A percentile compares a stretch with the other conserved stretches of the same genome.
These are phyloP conservation scores for Phoenix dactylifera DNA, from an alignment of 176 grass and related monocot genomes.

Conservation along the genomic window DNA sequence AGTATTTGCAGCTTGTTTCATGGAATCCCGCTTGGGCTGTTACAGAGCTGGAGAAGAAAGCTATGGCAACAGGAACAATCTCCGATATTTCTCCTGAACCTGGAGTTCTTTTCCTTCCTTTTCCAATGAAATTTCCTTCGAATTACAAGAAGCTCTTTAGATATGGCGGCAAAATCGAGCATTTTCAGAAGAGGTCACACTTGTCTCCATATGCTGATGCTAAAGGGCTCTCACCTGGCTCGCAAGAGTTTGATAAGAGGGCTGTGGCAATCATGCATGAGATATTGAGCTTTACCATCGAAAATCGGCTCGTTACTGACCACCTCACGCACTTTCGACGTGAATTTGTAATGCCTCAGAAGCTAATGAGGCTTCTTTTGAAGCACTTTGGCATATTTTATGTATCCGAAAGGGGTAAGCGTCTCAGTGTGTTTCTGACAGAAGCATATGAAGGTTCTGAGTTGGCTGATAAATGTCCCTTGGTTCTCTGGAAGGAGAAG, in stretches of 20 bases:
- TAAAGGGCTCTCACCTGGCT: slow-evolving; percentile 42
- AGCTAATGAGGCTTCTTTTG: slow-evolving; percentile 69
- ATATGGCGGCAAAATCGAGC: slow-evolving; percentile 35
- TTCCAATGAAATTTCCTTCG: slow-evolving; percentile 64
- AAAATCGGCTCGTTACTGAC: slow-evolving; percentile 82
- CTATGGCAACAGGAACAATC: slow-evolving; percentile 13
- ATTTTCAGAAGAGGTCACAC: slow-evolving; percentile 55
- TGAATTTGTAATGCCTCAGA: slow-evolving; percentile 93
- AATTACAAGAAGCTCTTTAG: slow-evolving; percentile 57
- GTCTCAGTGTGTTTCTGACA: slow-evolving; percentile 64
- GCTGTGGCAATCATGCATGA: slow-evolving; percentile 80
- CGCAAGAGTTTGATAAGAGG: slow-evolving; percentile 74
- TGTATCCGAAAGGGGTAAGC: slow-evolving; percentile 75
- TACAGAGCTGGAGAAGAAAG: slow-evolving; percentile 72
- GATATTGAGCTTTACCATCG: slow-evolving; percentile 73
- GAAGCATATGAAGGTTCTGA: slow-evolving; percentile 71
- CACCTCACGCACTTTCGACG: slow-evolving; percentile 71
- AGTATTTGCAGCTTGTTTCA: slow-evolving; percentile 57
- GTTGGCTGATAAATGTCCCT: slow-evolving; percentile 43
- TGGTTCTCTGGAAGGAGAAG: slow-evolving; percentile 70
- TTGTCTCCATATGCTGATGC: slow-evolving; percentile 73
- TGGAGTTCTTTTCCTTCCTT: slow-evolving; percentile 59
- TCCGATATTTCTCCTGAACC: slow-evolving; percentile 14
- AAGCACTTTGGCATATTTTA: slow-evolving; percentile 93
- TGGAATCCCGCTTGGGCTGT: slow-evolving; percentile 72